phyloP scores from a whole-genome alignment of 2,329 filamentous ascomycete genomes.

The Monosporascus ibericus region DNA sequence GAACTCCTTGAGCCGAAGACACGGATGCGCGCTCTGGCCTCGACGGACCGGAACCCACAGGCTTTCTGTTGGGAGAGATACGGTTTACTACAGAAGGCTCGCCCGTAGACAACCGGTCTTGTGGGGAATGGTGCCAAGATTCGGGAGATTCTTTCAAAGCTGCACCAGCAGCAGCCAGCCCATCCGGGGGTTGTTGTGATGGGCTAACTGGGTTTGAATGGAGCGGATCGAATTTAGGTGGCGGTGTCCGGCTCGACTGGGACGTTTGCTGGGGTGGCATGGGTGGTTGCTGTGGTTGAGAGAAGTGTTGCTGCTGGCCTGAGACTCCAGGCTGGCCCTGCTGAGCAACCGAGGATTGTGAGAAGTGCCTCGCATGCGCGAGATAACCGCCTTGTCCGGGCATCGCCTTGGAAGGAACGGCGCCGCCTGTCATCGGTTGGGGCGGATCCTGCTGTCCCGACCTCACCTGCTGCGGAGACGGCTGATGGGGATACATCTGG shows the following conservation, averaged over 20 bases:
- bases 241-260: conserved; percentile 5
- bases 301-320: conserved; percentile 2
- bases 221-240: not conserved
- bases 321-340: conserved; percentile 6
- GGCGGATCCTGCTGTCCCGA: conserved; percentile 7
- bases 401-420: not conserved
- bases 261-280: conserved; percentile 15
- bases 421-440: not conserved
- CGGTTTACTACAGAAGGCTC: conserved; percentile 10
- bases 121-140: conserved; percentile 12
- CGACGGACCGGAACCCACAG: conserved; percentile 20
- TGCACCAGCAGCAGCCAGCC: conserved; percentile 3
- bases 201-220: not conserved
- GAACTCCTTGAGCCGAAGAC: conserved; percentile 7
- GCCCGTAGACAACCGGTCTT: conserved; percentile 11
- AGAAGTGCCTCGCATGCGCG: not conserved
- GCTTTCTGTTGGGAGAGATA: conserved; percentile 22
- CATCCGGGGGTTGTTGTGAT: conserved; percentile 1
- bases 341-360: conserved; percentile 1
- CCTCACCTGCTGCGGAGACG: conserved; percentile 8
- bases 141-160: conserved; percentile 8
- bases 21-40: conserved; percentile 14
- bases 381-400: not conserved
- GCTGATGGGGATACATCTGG: conserved; percentile 18
- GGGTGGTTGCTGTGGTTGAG: conserved; percentile 7